phyloP scores from a whole-genome alignment of 495 filamentous ascomycete species.

The Daldinia vernicosa region DNA sequence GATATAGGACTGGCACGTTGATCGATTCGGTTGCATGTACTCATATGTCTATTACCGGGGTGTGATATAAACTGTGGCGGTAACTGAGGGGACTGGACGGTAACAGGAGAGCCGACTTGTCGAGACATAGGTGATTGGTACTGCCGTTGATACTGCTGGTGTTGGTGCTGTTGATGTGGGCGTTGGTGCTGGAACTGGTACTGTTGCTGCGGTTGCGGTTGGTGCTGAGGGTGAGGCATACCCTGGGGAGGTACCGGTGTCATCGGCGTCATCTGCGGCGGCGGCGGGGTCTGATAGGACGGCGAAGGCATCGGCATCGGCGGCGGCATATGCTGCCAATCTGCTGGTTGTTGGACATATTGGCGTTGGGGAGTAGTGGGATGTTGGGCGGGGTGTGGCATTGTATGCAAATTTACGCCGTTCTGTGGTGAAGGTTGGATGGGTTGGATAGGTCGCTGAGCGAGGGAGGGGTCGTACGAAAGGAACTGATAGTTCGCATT shows the following conservation, averaged over 20 bases:
- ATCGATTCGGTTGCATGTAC: slow-evolving; percentile 33
- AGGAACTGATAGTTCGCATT: slow-evolving; percentile 44
- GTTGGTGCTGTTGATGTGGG: slow-evolving; percentile 30
- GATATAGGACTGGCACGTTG: slow-evolving; percentile 37
- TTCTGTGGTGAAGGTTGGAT: slow-evolving; percentile 32
- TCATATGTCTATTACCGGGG: slow-evolving; percentile 30
- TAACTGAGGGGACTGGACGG: slow-evolving; percentile 39
- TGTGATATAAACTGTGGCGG: slow-evolving; percentile 32
- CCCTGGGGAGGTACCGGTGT: slow-evolving; percentile 23
- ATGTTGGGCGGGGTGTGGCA: slow-evolving; percentile 37
- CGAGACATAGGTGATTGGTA: slow-evolving; percentile 29
- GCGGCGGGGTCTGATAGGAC: slow-evolving; percentile 34
- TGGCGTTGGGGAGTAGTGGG: slow-evolving; percentile 34
- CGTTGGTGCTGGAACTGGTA: slow-evolving; percentile 38
- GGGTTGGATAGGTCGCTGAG: slow-evolving; percentile 44
- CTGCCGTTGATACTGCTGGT: slow-evolving; percentile 25
- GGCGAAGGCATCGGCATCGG: slow-evolving; percentile 34
- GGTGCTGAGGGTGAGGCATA: slow-evolving; percentile 38
- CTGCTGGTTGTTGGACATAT: slow-evolving; percentile 21
- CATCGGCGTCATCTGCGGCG: slow-evolving; percentile 16
- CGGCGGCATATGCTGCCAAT: slow-evolving; percentile 39
- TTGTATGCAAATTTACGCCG: slow-evolving; percentile 31
- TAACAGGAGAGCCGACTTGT: slow-evolving; percentile 49
- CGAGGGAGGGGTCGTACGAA: slow-evolving; percentile 45
- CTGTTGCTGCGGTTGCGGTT: slow-evolving; percentile 41